These are phyloP conservation scores for Diutina siamensis DNA, from an alignment of 1,139 yeast genomes.

Conservation along the genomic window DNA sequence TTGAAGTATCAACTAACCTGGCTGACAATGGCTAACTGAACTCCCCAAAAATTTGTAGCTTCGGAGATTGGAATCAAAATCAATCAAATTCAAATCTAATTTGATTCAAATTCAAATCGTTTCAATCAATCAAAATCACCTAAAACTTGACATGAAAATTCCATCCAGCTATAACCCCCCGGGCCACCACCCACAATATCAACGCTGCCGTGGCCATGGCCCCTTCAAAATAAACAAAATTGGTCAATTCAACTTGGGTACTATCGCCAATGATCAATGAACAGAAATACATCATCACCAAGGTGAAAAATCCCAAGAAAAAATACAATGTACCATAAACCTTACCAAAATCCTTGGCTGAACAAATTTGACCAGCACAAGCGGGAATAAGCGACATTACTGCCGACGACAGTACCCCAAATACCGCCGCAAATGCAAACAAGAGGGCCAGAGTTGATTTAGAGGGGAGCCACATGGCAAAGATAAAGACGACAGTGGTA, in stretches of 20 bases:
- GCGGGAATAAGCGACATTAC: conserved; percentile 23
- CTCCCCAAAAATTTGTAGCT: no score
- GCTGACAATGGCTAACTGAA: no score
- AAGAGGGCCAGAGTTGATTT: conserved; percentile 12
- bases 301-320: not conserved
- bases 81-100: no score
- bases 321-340: not conserved
- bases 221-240: not conserved
- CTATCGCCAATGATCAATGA: not conserved
- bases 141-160: not conserved
- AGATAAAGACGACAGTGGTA: conserved; percentile 25
- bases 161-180: not conserved
- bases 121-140: not conserved
- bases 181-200: not conserved
- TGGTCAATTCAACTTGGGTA: not conserved
- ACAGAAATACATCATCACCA: not conserved
- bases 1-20: no score
- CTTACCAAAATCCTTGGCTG: not conserved
- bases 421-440: conserved; percentile 17
- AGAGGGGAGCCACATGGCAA: conserved; percentile 37
- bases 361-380: conserved; percentile 7
- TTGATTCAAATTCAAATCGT: no score
- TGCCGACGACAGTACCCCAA: conserved; percentile 21
- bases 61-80: no score
- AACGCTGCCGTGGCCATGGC: not conserved